Base-by-base conservation (phyloP, 495 filamentous ascomycete species). In the Venustampulla echinocandica region DNA sequence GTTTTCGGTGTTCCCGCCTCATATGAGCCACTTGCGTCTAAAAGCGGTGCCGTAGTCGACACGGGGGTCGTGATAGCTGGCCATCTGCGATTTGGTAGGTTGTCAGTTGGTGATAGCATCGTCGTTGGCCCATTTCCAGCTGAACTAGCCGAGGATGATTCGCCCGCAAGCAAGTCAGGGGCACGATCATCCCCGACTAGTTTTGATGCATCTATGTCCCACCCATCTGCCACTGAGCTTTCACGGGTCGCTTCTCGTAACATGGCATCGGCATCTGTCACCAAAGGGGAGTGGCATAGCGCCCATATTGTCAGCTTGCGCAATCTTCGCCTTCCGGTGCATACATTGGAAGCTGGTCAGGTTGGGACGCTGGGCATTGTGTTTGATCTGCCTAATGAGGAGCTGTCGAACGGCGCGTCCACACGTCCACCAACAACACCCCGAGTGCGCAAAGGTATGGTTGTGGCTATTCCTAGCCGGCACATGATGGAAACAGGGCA, bases 311-410 rank as follows among this genome's bases (percentile, higher is more conserved):
- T 86, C 38, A 95, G 88, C 49, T 80, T 96, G 22, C 82, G 93
- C 15, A 89, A 94, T 53, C 71, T 98, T 6, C 77, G 93, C 14
- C 69, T 95, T 4, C 86, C 92, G 0, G 87, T 94, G 2, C 83
- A 79, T 37, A 81, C 71, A 0, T 71, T 98, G 0, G 68, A 76
- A 13, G 73, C 78, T 11, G 92, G 86, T 41, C 88, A 96, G 69
- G 90, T 92, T 1, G 92, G 93, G 1, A 94, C 88, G 1, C 77
- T 98, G 20, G 90, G 90, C 2, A 67, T 96, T 47, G 75, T 84
- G 15, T 77, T 84, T 51, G 64, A 70, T 38, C 46, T 61, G 4
- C 46, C 58, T 11, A 42, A 44, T 13, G 49, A 50, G 30, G 58
- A 58, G 39, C 2, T 47, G 1, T 52, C 50, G 3, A 48, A 54